Conservation (phyloP, 495 filamentous ascomycete species). For the Patellaria atrata region DNA sequence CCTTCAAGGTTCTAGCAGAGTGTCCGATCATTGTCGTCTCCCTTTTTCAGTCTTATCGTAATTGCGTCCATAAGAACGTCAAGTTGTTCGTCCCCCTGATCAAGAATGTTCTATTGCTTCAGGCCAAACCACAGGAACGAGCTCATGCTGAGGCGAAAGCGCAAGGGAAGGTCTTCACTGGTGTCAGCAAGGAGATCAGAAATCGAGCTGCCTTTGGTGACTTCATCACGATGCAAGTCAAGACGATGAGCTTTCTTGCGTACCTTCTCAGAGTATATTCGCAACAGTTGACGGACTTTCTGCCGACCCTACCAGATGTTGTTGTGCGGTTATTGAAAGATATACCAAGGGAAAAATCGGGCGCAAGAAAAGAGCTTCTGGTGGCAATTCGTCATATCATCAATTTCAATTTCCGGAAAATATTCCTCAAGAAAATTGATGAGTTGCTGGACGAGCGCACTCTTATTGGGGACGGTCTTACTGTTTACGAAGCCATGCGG, state of each 20-base stretch:
- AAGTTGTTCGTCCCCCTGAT: constrained; percentile 88
- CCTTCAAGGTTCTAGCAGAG: constrained; percentile 95
- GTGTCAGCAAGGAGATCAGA: constrained; percentile 86
- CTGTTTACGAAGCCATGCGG: constrained; percentile 91
- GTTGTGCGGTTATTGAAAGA: constrained; percentile 87
- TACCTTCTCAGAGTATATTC: constrained; percentile 85
- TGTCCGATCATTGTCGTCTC: constrained; percentile 98
- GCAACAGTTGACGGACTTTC: constrained; percentile 75
- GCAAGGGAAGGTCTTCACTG: constrained; percentile 69
- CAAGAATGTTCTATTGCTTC: constrained; percentile 72
- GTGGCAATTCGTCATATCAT: constrained; percentile 97
- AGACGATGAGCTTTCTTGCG: constrained; percentile 97
- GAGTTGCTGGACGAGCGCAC: constrained; percentile 88
- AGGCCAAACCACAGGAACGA: constrained; percentile 87
- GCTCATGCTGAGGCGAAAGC: constrained; percentile 72
- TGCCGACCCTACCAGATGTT: constrained; percentile 75
- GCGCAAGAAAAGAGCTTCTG: constrained; percentile 82
- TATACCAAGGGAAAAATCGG: constrained; percentile 85
- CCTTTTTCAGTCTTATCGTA: constrained; percentile 83
- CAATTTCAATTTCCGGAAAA: constrained; percentile 95
- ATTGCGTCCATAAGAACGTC: constrained; percentile 66
- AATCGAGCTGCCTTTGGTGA: constrained; percentile 92
- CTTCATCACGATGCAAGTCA: constrained; percentile 94
- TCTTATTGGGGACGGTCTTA: constrained; percentile 87
- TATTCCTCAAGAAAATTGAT: constrained; percentile 89